Percentiles rank a stretch among this genome's conserved stretches.
These are phyloP conservation scores for Spergularia azorica DNA, from an alignment of 179 eudicot genomes.

Conservation along the genomic window DNA sequence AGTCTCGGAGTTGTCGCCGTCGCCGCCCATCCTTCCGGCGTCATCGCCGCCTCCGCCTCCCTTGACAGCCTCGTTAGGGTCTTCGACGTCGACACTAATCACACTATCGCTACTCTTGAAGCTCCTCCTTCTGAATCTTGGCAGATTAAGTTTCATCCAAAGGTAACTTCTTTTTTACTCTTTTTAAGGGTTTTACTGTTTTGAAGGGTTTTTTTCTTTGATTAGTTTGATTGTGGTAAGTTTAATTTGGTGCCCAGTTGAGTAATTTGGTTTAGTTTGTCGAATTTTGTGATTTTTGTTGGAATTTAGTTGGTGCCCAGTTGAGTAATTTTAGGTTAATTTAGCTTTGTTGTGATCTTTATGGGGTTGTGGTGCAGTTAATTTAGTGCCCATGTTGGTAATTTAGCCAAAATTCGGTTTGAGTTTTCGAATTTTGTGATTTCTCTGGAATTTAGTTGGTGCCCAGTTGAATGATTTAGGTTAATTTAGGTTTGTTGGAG, in stretches of 20 bases:
- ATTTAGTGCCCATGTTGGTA: neutral
- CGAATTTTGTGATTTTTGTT: no score
- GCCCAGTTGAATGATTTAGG: no score
- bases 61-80: conserved; percentile 87
- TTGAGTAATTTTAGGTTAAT: no score
- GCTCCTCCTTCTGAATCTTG: conserved; percentile 93
- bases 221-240: neutral
- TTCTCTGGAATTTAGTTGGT: no score
- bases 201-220: neutral
- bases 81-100: conserved; percentile 74
- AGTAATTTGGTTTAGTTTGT: neutral
- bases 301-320: no score
- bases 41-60: conserved; percentile 86
- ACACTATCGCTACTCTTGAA: conserved; percentile 82
- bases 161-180: conserved; percentile 35
- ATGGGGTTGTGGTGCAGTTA: neutral
- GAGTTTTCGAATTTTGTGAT: no score
- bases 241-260: neutral
- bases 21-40: conserved; percentile 88
- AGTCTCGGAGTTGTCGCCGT: conserved; percentile 89
- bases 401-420: no score
- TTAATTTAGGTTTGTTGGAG: no score
- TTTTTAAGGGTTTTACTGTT: no score
- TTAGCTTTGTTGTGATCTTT: no score
- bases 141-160: conserved; percentile 84